Base-by-base conservation (phyloP, 305 asterid species). In the Caryopteris hybrid region DNA sequence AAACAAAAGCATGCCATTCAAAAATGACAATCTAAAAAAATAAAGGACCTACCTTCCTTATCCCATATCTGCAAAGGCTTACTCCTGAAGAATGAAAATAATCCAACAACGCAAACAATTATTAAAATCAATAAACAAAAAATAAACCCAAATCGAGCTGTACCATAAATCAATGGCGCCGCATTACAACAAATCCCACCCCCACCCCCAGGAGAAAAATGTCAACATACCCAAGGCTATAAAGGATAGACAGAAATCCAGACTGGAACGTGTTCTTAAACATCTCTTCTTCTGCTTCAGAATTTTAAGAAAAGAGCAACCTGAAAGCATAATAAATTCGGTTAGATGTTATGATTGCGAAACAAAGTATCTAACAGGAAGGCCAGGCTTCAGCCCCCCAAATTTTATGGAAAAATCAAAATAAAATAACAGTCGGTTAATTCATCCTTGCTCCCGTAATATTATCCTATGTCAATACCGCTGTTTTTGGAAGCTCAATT, bases 1-100 rank as follows among this genome's bases (percentile, higher is more conserved):
- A 58, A 10, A 57, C n/a, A 0, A 8, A 43, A 33, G 61, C 20
- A 61, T 17, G 43, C 8, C 8, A 14, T 14, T 3, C 31, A 16
- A n/a, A 50, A 51, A 14, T 5, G 62, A 23, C 29, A 45, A 70
- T 25, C 17, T n/a, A 21, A 51, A 22, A 33, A 14, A 48, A 48
- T 50, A 51, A n/a, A 47, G 21, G 4, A 17, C 53, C 17, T 69
- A 87, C 99, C 95, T 85, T 93, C 96, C 81, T 90, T 93, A 75
- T 90, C 97, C 97, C 99, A 90, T 64, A 93, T 93, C 88, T 93
- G 99, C 75, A 93, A 74, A 58, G 99, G 99, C 82, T 93, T 93
- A 85, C 99, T 93, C 92, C 97, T 93, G 84, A 60, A 79, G 38
- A 69, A 54, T 36, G 41, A 51, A 62, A 61, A 59, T 0, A 60